phyloP scores from a whole-genome alignment of 305 asterid species.

The Ilex paraguariensis region DNA sequence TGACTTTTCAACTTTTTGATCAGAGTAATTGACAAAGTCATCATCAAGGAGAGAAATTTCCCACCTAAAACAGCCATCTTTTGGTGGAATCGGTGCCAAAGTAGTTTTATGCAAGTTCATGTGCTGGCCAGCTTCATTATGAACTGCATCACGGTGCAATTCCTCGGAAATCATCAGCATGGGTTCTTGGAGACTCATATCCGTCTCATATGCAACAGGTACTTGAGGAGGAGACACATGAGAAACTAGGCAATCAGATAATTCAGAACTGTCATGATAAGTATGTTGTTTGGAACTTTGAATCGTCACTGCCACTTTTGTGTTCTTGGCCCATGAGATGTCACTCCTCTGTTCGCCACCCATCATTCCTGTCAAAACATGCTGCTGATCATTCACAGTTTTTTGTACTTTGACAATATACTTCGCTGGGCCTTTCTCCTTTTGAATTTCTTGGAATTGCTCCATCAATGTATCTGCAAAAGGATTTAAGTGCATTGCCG shows the following conservation, averaged over 20 bases:
- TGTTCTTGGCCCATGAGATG: conserved; percentile 28
- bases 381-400: not conserved
- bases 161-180: conserved; percentile 21
- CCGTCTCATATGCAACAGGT: conserved; percentile 21
- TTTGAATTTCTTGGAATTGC: conserved; percentile 21
- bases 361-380: conserved; percentile 15
- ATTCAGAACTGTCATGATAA: conserved; percentile 29
- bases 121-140: conserved; percentile 31
- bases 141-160: conserved; percentile 24
- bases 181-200: conserved; percentile 23
- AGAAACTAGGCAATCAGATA: conserved; percentile 29
- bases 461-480: conserved; percentile 26
- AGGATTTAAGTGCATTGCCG: conserved; percentile 21
- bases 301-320: conserved; percentile 27
- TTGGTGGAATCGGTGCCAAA: conserved; percentile 12
- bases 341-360: conserved; percentile 23
- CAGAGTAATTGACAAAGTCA: conserved; percentile 33
- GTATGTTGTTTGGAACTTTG: conserved; percentile 25
- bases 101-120: conserved; percentile 23
- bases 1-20: conserved; percentile 22
- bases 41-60: conserved; percentile 46
- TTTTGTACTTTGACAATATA: not conserved
- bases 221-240: conserved; percentile 20
- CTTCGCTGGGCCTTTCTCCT: conserved; percentile 11
- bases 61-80: conserved; percentile 24